Percentiles rank a stretch among this genome's conserved stretches.
phyloP scores from a whole-genome alignment of 2,329 filamentous ascomycete genomes.

The Fusarium robinianum region DNA sequence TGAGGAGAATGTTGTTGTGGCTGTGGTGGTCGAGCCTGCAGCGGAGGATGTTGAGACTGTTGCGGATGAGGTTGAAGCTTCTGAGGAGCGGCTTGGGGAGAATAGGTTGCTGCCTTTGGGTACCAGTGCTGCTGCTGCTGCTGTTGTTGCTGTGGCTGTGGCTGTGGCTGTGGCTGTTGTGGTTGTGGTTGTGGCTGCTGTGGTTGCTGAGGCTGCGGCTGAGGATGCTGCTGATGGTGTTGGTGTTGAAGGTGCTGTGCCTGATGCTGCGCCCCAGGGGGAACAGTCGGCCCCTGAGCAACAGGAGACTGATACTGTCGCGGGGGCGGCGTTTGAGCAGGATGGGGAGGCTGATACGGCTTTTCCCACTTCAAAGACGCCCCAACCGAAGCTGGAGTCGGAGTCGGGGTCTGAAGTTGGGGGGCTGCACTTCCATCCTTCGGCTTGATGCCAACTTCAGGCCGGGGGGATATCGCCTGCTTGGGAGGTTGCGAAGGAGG shows the following conservation, averaged over 20 bases:
- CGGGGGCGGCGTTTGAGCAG: conserved; percentile 32
- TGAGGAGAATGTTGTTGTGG: too few species aligned
- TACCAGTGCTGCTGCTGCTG: conserved; percentile 31
- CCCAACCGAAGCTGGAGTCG: conserved; percentile 28
- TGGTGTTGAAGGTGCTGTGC: conserved; percentile 27
- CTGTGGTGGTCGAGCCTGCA: conserved; percentile 28
- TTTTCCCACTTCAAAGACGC: conserved; percentile 48
- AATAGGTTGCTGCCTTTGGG: conserved; percentile 27
- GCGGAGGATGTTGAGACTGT: conserved; percentile 27
- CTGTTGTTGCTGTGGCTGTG: conserved; percentile 1
- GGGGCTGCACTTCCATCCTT: conserved; percentile 35
- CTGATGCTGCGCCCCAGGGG: conserved; percentile 27
- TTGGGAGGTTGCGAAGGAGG: conserved; percentile 39
- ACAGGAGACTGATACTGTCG: conserved; percentile 34
- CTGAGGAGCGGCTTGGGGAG: conserved; percentile 26
- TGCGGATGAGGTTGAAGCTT: conserved; percentile 31
- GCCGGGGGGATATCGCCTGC: conserved; percentile 42
- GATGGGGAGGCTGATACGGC: conserved; percentile 45
- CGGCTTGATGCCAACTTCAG: conserved; percentile 39
- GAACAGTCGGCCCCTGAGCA: conserved; percentile 28
- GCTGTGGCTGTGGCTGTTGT: conserved; percentile 25
- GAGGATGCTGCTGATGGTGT: conserved; percentile 14
- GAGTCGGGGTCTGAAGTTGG: too few species aligned
- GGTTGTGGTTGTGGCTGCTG: conserved; percentile 21
- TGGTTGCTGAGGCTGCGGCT: conserved; percentile 17